Conservation (phyloP, 1,139 yeast genomes). For the Scheffersomyces titani region DNA sequence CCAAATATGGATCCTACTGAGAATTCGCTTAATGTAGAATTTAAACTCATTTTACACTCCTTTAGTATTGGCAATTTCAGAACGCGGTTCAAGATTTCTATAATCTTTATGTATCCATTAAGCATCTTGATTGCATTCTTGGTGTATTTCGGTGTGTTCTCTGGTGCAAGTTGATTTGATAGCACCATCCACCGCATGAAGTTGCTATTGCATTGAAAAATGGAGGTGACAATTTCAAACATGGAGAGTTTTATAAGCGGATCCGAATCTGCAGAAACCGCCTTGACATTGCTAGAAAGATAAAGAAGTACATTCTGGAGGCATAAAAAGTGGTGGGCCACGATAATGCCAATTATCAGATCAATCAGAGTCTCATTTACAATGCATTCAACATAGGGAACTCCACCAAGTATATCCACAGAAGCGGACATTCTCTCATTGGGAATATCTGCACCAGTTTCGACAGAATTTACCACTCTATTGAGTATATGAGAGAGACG, state of each 20-base stretch:
- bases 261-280: constrained; percentile 11
- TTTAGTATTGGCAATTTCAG: constrained; percentile 2
- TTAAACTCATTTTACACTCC: not conserved
- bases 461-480: constrained; percentile 4
- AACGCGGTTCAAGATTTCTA: constrained; percentile 8
- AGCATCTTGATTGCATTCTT: constrained; percentile 24
- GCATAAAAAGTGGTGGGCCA: constrained; percentile 34
- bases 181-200: constrained; percentile 26
- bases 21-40: not conserved
- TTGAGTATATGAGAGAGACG: constrained; percentile 10
- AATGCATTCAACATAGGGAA: constrained; percentile 5
- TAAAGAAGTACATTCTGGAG: constrained; percentile 33
- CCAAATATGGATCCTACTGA: not conserved
- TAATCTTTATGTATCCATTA: constrained; percentile 24
- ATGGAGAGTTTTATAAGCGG: constrained; percentile 8
- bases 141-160: constrained; percentile 10
- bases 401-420: constrained; percentile 6
- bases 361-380: not conserved
- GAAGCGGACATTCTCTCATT: not conserved
- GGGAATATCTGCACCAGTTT: not conserved
- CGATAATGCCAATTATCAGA: constrained; percentile 11
- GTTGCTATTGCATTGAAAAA: constrained; percentile 22
- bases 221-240: constrained; percentile 14
- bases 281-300: constrained; percentile 20
- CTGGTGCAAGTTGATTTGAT: constrained; percentile 10